These are phyloP conservation scores for Schwanniomyces occidentalis DNA, from an alignment of 805 yeast genomes.

Conservation along the genomic window DNA sequence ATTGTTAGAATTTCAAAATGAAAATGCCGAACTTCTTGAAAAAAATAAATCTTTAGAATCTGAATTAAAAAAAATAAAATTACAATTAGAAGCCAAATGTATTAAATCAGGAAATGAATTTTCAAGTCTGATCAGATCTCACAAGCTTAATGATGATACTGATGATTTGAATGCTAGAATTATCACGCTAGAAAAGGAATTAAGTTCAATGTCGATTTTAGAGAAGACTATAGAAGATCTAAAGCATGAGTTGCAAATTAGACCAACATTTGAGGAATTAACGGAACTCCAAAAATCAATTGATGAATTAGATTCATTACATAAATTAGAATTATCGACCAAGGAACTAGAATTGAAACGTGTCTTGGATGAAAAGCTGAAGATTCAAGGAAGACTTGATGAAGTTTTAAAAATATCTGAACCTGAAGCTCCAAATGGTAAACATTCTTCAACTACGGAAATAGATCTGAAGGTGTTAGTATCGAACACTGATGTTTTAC, in stretches of 20 bases:
- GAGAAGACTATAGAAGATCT: slow-evolving; percentile 24
- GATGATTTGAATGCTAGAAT: slow-evolving; percentile 5
- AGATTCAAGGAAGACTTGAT: slow-evolving; percentile 24
- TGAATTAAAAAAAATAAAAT: neutral
- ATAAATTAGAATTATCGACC: slow-evolving; percentile 31
- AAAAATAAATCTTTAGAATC: slow-evolving; percentile 1
- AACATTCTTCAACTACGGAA: neutral
- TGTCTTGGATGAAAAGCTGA: slow-evolving; percentile 18
- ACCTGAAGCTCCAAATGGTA: slow-evolving; percentile 3
- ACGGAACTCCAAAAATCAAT: slow-evolving; percentile 43
- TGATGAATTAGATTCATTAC: slow-evolving; percentile 43
- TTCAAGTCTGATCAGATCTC: too few relatives aligned
- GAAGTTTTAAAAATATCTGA: slow-evolving; percentile 3
- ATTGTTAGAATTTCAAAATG: neutral
- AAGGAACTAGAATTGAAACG: slow-evolving; percentile 26
- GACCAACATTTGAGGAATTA: slow-evolving; percentile 45
- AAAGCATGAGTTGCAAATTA: slow-evolving; percentile 29
- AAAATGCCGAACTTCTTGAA: neutral
- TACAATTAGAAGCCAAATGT: too few relatives aligned
- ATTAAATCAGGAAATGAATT: too few relatives aligned
- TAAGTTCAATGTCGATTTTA: slow-evolving; percentile 3
- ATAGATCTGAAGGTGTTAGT: neutral
- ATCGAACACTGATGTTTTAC: slow-evolving; percentile 25
- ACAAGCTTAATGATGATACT: too few relatives aligned
- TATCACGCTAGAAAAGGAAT: slow-evolving; percentile 2